These are phyloP conservation scores for Xylaria scruposa DNA, from an alignment of 495 filamentous ascomycete species.

Conservation along the genomic window DNA sequence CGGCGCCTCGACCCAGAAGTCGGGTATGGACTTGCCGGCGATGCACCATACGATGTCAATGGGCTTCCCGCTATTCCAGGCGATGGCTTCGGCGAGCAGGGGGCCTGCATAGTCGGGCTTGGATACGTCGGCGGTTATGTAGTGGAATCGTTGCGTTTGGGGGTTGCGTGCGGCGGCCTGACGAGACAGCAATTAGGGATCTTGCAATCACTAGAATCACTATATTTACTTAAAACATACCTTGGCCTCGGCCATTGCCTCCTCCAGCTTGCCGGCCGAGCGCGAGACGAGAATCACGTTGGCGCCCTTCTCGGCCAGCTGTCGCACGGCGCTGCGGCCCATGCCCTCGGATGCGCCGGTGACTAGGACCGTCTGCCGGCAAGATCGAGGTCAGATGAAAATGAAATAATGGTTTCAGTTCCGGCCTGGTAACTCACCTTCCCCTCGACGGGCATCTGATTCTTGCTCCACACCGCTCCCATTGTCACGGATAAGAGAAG, in stretches of 20 bases:
- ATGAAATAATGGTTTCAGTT: too few relatives aligned
- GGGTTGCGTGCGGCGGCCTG: slow-evolving; percentile 66
- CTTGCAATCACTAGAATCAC: slow-evolving; percentile 19
- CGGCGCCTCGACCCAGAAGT: slow-evolving; percentile 77
- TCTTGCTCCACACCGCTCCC: slow-evolving; percentile 69
- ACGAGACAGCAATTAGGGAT: slow-evolving; percentile 4
- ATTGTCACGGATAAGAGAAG: slow-evolving; percentile 62
- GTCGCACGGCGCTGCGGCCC: slow-evolving; percentile 74
- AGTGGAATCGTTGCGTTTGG: slow-evolving; percentile 76
- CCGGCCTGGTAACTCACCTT: slow-evolving; percentile 57
- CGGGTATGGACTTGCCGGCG: slow-evolving; percentile 77
- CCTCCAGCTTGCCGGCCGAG: slow-evolving; percentile 74
- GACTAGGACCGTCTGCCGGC: slow-evolving; percentile 74
- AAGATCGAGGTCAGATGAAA: not conserved
- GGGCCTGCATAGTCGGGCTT: slow-evolving; percentile 67
- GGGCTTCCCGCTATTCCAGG: slow-evolving; percentile 78
- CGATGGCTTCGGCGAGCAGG: slow-evolving; percentile 72
- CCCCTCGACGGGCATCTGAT: slow-evolving; percentile 82
- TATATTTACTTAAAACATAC: slow-evolving; percentile 49
- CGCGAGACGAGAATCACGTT: slow-evolving; percentile 86
- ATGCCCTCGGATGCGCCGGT: slow-evolving; percentile 95
- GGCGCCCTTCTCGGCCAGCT: slow-evolving; percentile 83
- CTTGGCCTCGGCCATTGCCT: slow-evolving; percentile 69
- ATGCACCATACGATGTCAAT: slow-evolving; percentile 94
- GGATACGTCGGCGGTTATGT: slow-evolving; percentile 84